A percentile compares a stretch with the other conserved stretches of the same genome.
phyloP scores from a whole-genome alignment of 768 basidiomycete species.

The Boletellus emodensis region DNA sequence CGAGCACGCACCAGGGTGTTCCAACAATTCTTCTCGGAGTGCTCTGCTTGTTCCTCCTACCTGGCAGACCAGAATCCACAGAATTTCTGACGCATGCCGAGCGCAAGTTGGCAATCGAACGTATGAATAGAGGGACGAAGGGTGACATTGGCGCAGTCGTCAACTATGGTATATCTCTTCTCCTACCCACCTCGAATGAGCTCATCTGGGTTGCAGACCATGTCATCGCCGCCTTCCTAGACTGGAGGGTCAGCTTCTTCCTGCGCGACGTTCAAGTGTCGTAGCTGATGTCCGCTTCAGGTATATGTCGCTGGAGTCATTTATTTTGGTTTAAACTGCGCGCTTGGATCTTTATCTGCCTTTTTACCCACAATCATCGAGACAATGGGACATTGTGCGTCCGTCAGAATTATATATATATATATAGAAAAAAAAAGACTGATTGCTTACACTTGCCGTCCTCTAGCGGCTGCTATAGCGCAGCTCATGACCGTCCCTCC shows the following conservation, averaged over 20 bases:
- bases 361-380: constrained; percentile 55
- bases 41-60: constrained; percentile 28
- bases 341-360: constrained; percentile 47
- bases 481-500: constrained; percentile 54
- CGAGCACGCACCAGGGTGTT: constrained; percentile 43
- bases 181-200: background rate
- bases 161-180: constrained; percentile 32
- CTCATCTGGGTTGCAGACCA: constrained; percentile 31
- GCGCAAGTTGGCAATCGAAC: constrained; percentile 30
- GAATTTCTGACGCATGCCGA: constrained; percentile 31
- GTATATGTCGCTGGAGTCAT: constrained; percentile 47
- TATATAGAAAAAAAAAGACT: background rate
- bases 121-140: constrained; percentile 39
- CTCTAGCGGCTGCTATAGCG: constrained; percentile 38
- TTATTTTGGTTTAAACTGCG: constrained; percentile 46
- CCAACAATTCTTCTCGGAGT: constrained; percentile 39
- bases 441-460: constrained; percentile 1
- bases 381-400: constrained; percentile 45
- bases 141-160: constrained; percentile 42
- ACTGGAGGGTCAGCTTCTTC: constrained; percentile 37
- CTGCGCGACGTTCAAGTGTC: background rate
- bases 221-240: constrained; percentile 40
- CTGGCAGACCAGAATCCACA: constrained; percentile 32
- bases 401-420: background rate
- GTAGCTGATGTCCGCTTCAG: constrained; percentile 15